Evolutionary conservation across 768 basidiomycete species (phyloP), one percentile per base, ranked within the genome.

Genomic region (Pulveroboletus sp.): DNA sequence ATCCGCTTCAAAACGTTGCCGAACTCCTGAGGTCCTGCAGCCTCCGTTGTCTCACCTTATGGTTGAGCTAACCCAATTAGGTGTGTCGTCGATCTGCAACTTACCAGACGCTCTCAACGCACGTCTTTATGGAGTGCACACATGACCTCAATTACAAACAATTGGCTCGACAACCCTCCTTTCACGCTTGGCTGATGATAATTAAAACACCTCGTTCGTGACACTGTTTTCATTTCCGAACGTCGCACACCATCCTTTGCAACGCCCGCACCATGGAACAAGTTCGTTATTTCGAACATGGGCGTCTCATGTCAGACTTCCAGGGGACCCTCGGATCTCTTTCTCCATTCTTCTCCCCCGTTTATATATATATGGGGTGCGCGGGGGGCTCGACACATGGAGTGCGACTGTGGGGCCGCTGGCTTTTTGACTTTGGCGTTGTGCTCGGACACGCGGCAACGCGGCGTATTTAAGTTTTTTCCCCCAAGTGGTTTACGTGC

Each of bases 381-480:
- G 58, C 43, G 53, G 61, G 61, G 37, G 61, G 48, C 45, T 48
- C 20, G 8, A 54, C 58, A 24, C 52, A 57, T 45, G 50, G 54
- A 29, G 52, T n/a, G 25, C 24, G 29, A 55, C 49, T 47, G 52
- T 47, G 40, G 46, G 32, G 52, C 50, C 53, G 56, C 59, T 60
- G 61, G 56, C 53, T 51, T 54, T 53, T 56, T 58, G 62, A 45
- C 53, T 45, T 53, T 55, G 44, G 42, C 45, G 47, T 46, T 52
- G 27, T 45, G 46, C 41, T 24, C 25, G 24, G 41, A 51, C 59
- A 64, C 49, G 61, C 48, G 53, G 53, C 41, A 19, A 38, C 48
- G 53, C 56, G 40, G 36, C 10, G 42, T 58, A 62, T 61, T 56
- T 61, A 64, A 61, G 51, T 51, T 51, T 51, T 51, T 45, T 48